Percentiles rank a stretch among this genome's conserved stretches.
phyloP scores from a whole-genome alignment of 768 basidiomycete species.

The Hortiboletus flavorubellus region DNA sequence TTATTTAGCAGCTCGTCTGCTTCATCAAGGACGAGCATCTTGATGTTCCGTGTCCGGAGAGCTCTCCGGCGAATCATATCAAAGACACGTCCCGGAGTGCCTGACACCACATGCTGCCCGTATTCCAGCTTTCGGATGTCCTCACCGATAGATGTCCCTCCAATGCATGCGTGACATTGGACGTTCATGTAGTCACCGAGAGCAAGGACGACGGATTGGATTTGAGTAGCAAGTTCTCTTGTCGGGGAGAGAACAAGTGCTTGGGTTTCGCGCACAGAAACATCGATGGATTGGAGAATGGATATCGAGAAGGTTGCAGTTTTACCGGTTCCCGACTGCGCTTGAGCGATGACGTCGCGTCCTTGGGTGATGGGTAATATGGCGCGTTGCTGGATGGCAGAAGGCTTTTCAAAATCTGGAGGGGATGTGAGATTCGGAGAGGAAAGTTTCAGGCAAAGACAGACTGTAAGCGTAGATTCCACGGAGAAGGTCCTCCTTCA shows the following conservation, averaged over 20 bases:
- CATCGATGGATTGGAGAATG: constrained; percentile 96
- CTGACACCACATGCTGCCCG: constrained; percentile 95
- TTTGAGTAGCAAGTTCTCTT: constrained; percentile 98
- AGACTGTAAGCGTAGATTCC: constrained; percentile 98
- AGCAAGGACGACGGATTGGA: constrained; percentile 94
- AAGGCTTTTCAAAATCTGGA: constrained; percentile 93
- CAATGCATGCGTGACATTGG: constrained; percentile 97
- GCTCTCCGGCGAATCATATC: constrained; percentile 97
- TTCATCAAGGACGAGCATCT: constrained; percentile 94
- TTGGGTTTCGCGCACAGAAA: constrained; percentile 91
- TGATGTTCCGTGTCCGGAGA: constrained; percentile 93
- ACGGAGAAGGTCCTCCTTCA: constrained; percentile 93
- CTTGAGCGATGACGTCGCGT: constrained; percentile 98
- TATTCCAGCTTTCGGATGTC: constrained; percentile 97
- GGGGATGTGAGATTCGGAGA: constrained; percentile 3
- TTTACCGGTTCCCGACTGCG: constrained; percentile 99
- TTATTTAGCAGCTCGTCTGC: constrained; percentile 96
- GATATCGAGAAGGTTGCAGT: constrained; percentile 98
- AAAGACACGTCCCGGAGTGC: constrained; percentile 96
- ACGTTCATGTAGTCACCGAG: constrained; percentile 99
- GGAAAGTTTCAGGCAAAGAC: constrained; percentile 22
- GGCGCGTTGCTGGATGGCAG: constrained; percentile 97
- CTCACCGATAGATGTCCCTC: constrained; percentile 95
- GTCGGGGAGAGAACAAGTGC: constrained; percentile 96
- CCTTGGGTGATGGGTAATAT: constrained; percentile 95